Conservation (phyloP, 257 asterid genomes). For the Primulina tabacum region DNA sequence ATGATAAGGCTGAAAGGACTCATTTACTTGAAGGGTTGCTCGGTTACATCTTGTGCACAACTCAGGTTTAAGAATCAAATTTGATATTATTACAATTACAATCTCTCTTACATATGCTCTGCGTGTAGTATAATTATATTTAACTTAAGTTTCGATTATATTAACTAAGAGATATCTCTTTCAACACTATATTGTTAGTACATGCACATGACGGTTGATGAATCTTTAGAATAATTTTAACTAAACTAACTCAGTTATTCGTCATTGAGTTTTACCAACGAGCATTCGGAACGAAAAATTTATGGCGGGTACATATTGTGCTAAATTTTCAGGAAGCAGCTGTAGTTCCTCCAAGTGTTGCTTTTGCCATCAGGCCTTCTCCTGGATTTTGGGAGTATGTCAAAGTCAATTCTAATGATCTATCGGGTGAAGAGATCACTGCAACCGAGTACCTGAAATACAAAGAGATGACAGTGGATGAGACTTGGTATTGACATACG, state of each 20-base stretch:
- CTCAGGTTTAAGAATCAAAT: conserved; percentile 45
- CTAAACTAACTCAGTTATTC: too few species aligned
- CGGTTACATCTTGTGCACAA: conserved; percentile 87
- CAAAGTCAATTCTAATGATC: conserved; percentile 71
- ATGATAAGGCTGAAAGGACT: conserved; percentile 57
- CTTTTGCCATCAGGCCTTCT: conserved; percentile 74
- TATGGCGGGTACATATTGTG: background rate
- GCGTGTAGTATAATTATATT: background rate
- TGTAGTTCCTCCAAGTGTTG: conserved; percentile 81
- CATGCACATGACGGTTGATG: too few species aligned
- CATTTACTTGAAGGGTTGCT: conserved; percentile 72
- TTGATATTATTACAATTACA: background rate
- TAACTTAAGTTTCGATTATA: too few species aligned
- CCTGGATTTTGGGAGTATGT: conserved; percentile 95
- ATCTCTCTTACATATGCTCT: background rate
- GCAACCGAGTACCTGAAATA: conserved; percentile 71
- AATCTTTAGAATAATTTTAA: too few species aligned
- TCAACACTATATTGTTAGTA: too few species aligned
- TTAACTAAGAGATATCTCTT: too few species aligned
- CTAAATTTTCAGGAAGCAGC: conserved; percentile 70
- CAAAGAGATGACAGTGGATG: conserved; percentile 73
- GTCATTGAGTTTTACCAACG: background rate
- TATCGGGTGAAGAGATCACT: conserved; percentile 77
- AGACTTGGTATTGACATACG: conserved; percentile 47
- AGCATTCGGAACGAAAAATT: background rate